These are phyloP conservation scores for Craspedostauros australis DNA, from an alignment of 108 stramenopile species.

Conservation along the genomic window DNA sequence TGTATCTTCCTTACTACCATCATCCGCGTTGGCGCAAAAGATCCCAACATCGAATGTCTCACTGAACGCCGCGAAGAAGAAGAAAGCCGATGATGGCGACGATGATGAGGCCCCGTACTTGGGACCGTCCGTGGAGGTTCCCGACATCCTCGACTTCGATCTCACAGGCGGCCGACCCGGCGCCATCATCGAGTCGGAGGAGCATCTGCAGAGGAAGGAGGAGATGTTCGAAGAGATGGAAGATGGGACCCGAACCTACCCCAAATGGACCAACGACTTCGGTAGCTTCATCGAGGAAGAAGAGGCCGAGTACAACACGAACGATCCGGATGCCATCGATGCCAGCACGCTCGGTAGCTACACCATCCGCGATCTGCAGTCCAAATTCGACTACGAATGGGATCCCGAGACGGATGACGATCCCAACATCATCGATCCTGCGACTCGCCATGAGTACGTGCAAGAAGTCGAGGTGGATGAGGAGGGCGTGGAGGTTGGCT, in stretches of 20 bases:
- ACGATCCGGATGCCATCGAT: slow-evolving; percentile 69
- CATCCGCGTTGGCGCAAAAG: too few relatives aligned
- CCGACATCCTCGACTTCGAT: slow-evolving; percentile 27
- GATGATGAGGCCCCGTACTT: neutral
- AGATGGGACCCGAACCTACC: slow-evolving; percentile 19
- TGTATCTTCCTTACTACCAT: too few relatives aligned
- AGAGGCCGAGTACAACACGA: slow-evolving; percentile 32
- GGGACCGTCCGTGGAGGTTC: slow-evolving; percentile 13
- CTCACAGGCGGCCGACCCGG: slow-evolving; percentile 53
- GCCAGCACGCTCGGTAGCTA: slow-evolving; percentile 52
- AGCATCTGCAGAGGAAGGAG: slow-evolving; percentile 23
- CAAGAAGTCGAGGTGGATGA: slow-evolving; percentile 48
- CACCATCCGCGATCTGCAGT: slow-evolving; percentile 43
- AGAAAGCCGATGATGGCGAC: neutral
- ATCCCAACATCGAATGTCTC: too few relatives aligned
- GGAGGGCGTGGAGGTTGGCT: slow-evolving; percentile 75
- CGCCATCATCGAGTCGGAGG: slow-evolving; percentile 47
- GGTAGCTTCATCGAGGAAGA: slow-evolving; percentile 25
- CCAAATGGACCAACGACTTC: slow-evolving; percentile 9
- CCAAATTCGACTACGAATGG: slow-evolving; percentile 76
- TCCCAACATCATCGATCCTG: slow-evolving; percentile 34
- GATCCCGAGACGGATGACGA: slow-evolving; percentile 53
- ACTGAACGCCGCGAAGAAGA: too few relatives aligned
- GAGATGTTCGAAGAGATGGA: slow-evolving; percentile 37
- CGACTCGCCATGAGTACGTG: slow-evolving; percentile 27